Evolutionary conservation across 1,284 basidiomycete genomes (phyloP).

Genomic region (Rhodotorula sp.): DNA sequence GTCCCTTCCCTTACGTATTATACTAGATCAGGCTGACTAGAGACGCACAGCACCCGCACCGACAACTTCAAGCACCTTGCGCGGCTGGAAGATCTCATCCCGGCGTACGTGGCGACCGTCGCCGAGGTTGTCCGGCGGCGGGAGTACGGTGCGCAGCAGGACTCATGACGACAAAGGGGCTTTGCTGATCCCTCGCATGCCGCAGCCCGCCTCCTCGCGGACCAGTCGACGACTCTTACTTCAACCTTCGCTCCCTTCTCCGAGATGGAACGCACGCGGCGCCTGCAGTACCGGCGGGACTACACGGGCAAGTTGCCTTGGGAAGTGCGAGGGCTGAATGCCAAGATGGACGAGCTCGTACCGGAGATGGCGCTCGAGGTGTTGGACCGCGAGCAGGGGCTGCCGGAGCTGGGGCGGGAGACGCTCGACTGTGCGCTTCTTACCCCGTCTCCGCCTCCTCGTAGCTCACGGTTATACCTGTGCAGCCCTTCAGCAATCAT

Average conservation of each 20-base stretch:
- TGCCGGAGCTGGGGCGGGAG: slow-evolving; percentile 40
- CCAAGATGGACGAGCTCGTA: slow-evolving; percentile 21
- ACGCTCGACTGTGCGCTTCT: slow-evolving; percentile 28
- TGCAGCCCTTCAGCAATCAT: slow-evolving; percentile 3
- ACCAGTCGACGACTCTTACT: slow-evolving; percentile 36
- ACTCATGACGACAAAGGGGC: no score
- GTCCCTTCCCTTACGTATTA: neutral
- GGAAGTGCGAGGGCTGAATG: slow-evolving; percentile 43
- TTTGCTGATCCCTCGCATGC: no score
- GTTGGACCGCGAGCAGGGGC: slow-evolving; percentile 13
- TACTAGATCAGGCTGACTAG: neutral
- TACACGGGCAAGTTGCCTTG: slow-evolving; percentile 47
- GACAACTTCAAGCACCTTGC: slow-evolving; percentile 88
- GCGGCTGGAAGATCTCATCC: slow-evolving; percentile 83
- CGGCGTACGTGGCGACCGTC: slow-evolving; percentile 88
- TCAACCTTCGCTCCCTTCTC: slow-evolving; percentile 31
- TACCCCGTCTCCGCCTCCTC: neutral
- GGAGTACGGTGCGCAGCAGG: slow-evolving; percentile 61
- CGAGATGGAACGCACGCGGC: slow-evolving; percentile 35
- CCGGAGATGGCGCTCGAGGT: slow-evolving; percentile 39
- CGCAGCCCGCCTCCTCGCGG: slow-evolving; percentile 40
- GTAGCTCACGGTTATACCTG: no score
- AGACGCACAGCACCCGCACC: slow-evolving; percentile 34
- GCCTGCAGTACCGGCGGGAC: slow-evolving; percentile 39
- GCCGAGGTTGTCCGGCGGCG: slow-evolving; percentile 86